phyloP scores from a whole-genome alignment of 306 rosid genomes.

The cucumber (Cucumis sativus) region DNA sequence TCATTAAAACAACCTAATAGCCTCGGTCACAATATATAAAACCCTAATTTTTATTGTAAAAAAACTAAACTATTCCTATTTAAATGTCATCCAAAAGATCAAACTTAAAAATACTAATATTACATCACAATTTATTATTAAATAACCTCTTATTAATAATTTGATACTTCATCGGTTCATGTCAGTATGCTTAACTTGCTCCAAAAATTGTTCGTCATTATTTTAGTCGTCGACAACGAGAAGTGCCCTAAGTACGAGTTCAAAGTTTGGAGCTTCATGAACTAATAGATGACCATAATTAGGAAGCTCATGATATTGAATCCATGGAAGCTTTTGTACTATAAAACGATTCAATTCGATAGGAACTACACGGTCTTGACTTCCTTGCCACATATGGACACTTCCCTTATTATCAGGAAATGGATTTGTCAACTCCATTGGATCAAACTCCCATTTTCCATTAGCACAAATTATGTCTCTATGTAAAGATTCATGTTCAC shows the following conservation, averaged over 20 bases:
- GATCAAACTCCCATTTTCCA: background rate
- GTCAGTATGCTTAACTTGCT: no score
- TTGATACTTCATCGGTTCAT: no score
- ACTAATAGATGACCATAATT: slow-evolving; percentile 44
- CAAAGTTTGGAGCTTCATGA: slow-evolving; percentile 19
- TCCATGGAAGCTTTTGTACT: slow-evolving; percentile 53
- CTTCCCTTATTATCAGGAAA: background rate
- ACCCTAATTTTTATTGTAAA: no score
- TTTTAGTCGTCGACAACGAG: no score
- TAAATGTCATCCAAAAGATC: no score
- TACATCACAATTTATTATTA: no score
- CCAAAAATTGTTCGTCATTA: no score
- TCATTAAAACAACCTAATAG: no score
- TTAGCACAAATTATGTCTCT: slow-evolving; percentile 33
- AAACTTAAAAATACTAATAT: no score
- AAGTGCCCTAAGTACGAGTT: slow-evolving; percentile 42
- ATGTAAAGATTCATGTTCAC: slow-evolving; percentile 47
- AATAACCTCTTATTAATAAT: no score
- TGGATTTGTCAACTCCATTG: background rate
- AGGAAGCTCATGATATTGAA: slow-evolving; percentile 57
- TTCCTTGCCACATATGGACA: slow-evolving; percentile 68
- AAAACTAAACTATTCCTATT: no score
- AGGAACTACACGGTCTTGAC: slow-evolving; percentile 43
- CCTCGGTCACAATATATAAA: no score
- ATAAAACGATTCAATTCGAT: slow-evolving; percentile 30